phyloP scores from a whole-genome alignment of 2,329 filamentous ascomycete genomes.

The Periconia macrospinosa region DNA sequence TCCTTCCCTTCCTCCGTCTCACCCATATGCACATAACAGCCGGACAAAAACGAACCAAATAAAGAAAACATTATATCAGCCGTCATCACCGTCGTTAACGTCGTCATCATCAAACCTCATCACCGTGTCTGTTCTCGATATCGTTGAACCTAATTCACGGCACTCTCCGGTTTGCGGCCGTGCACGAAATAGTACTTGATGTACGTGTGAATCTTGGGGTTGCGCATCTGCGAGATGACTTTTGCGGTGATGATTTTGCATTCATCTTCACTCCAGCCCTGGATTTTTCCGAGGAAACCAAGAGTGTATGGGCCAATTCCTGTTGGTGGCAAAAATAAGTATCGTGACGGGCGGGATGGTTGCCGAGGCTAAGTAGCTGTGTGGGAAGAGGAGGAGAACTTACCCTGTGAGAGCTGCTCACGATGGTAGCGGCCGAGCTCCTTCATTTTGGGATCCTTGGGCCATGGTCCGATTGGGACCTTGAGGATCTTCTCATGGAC shows the following conservation, averaged over 20 bases:
- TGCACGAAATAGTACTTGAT: slow-evolving; percentile 39
- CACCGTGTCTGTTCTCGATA: not conserved
- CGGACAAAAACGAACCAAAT: no score
- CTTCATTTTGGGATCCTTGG: slow-evolving; percentile 53
- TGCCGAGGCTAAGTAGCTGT: not conserved
- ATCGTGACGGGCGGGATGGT: not conserved
- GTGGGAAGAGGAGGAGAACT: not conserved
- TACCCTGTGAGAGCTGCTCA: slow-evolving; percentile 36
- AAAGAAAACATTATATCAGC: not conserved
- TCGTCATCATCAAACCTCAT: not conserved
- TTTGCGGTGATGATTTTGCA: slow-evolving; percentile 39
- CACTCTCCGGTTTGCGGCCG: slow-evolving; percentile 29
- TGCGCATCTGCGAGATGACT: slow-evolving; percentile 33
- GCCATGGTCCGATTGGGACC: slow-evolving; percentile 46
- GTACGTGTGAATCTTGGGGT: slow-evolving; percentile 32
- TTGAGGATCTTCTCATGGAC: slow-evolving; percentile 39
- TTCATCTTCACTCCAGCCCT: slow-evolving; percentile 39
- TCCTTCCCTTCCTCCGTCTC: no score
- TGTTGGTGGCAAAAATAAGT: not conserved
- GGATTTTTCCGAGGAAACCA: slow-evolving; percentile 38
- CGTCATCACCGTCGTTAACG: not conserved
- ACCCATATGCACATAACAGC: no score
- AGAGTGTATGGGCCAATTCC: slow-evolving; percentile 40
- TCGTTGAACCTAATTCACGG: slow-evolving; percentile 6
- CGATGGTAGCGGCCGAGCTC: slow-evolving; percentile 50